Base-by-base conservation (phyloP, 345 rosid genomes). In the Aquilaria sinensis region DNA sequence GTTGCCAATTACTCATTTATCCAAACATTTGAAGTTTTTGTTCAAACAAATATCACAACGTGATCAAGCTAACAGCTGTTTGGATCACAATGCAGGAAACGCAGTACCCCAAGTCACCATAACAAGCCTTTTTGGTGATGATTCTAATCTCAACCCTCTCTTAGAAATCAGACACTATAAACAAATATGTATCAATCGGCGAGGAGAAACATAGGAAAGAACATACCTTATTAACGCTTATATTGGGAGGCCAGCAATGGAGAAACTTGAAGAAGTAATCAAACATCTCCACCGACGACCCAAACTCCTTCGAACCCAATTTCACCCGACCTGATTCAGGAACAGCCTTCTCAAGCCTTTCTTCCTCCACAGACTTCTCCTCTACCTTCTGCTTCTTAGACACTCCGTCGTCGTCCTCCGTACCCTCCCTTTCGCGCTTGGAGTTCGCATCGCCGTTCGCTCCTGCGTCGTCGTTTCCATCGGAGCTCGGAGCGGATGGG, bases 301-400 rank as follows among this genome's bases (percentile, higher is more conserved):
- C 84, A 47, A 92, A 89, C 74, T 74, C 84, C 81, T 92, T 92
- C 0, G 91, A 86, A n/a, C 98, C 96, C 67, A 92, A 57, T n/a
- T 60, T 78, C 10, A 79, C 83, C 50, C 61, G 74, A 69, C 13
- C 81, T 15, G 80, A 43, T 32, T 52, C 78, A 54, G 48, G 43
- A 37, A 8, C 47, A 7, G 60, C 60, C 73, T 67, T 69, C 47
- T 73, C 80, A 55, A 58, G 58, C 58, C 70, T 67, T 62, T 74
- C 68, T 56, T 74, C 74, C 65, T 76, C 63, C 60, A 67, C 56
- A 23, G 64, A 52, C 68, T 68, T 65, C 67, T 67, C 76, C 66
- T 56, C 81, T 53, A 65, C 74, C 70, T 85, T 85, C 76, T 70
- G 91, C 77, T 84, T 86, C 81, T 85, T 85, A 4, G 74, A 51